Evolutionary conservation across 2,329 filamentous ascomycete genomes (phyloP).

Genomic region (Penicillium italicum): DNA sequence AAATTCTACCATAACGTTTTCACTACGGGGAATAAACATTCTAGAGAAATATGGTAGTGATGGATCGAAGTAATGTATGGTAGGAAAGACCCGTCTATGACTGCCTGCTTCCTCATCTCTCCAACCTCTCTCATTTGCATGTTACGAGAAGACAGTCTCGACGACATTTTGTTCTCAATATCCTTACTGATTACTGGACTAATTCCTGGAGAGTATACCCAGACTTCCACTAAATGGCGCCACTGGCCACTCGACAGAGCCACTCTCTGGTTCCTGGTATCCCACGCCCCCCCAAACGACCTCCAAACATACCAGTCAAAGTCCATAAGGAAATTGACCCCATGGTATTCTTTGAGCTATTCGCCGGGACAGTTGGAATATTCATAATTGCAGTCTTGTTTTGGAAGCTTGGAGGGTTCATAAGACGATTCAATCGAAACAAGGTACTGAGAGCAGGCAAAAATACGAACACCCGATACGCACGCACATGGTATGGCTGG

Average conservation of each 20-base stretch:
- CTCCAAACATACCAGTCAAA: conserved; percentile 19
- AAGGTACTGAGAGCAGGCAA: conserved; percentile 35
- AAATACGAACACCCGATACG: conserved; percentile 31
- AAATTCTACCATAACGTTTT: background rate
- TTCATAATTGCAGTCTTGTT: conserved; percentile 38
- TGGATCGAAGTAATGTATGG: background rate
- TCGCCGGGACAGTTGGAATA: conserved; percentile 37
- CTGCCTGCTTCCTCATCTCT: background rate
- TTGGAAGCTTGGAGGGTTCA: conserved; percentile 39
- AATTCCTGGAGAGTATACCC: conserved; percentile 2
- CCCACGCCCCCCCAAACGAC: conserved; percentile 25
- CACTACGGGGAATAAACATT: background rate
- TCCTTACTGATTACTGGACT: conserved; percentile 1
- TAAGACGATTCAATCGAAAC: conserved; percentile 36
- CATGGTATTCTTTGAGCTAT: conserved; percentile 32
- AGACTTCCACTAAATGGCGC: conserved; percentile 28
- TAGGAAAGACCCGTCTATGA: background rate
- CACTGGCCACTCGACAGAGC: conserved; percentile 25
- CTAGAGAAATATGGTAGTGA: background rate
- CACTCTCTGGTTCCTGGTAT: conserved; percentile 23
- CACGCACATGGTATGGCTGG: conserved; percentile 45
- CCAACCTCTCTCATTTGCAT: background rate
- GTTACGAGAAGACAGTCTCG: background rate
- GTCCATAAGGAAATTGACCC: conserved; percentile 29
- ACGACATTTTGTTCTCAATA: background rate